A percentile compares a stretch with the other conserved stretches of the same genome.
Conservation (phyloP, 257 asterid genomes). For the Fraxinus anomala region DNA sequence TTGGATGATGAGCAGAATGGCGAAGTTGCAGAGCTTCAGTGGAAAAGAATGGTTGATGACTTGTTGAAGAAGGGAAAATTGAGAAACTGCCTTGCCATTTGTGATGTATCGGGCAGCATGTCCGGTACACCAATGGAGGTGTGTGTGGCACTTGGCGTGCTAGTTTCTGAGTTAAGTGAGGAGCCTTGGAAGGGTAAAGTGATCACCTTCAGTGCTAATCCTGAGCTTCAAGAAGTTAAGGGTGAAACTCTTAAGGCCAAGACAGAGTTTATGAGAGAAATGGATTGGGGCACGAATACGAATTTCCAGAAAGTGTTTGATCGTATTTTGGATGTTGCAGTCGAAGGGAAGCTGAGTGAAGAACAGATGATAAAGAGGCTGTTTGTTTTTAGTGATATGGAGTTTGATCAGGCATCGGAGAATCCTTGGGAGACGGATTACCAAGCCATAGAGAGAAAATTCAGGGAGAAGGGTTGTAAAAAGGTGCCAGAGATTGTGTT, state of each 20-base stretch:
- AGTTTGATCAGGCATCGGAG: slow-evolving; percentile 46
- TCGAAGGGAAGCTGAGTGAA: slow-evolving; percentile 33
- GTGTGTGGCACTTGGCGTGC: slow-evolving; percentile 50
- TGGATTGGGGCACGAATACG: slow-evolving; percentile 47
- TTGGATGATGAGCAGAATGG: slow-evolving; percentile 28
- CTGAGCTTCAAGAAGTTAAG: slow-evolving; percentile 41
- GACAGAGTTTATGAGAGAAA: slow-evolving; percentile 35
- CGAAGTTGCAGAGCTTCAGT: slow-evolving; percentile 56
- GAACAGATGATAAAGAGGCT: slow-evolving; percentile 49
- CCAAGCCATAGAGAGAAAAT: slow-evolving; percentile 52
- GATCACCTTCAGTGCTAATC: slow-evolving; percentile 50
- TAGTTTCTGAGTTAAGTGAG: slow-evolving; percentile 54
- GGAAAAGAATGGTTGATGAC: slow-evolving; percentile 63
- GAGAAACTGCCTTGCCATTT: slow-evolving; percentile 51
- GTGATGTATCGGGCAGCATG: slow-evolving; percentile 66
- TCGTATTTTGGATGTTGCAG: slow-evolving; percentile 46
- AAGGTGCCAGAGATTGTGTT: slow-evolving; percentile 62
- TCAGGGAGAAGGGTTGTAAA: slow-evolving; percentile 43
- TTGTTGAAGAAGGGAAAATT: slow-evolving; percentile 46
- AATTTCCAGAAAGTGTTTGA: slow-evolving; percentile 54
- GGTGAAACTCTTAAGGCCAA: slow-evolving; percentile 41
- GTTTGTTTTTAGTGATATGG: slow-evolving; percentile 65
- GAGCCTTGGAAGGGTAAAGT: slow-evolving; percentile 66
- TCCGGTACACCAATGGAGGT: slow-evolving; percentile 55
- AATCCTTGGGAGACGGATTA: slow-evolving; percentile 60